Conservation (phyloP, 768 basidiomycete species). For the Pulveroboletus sp. region DNA sequence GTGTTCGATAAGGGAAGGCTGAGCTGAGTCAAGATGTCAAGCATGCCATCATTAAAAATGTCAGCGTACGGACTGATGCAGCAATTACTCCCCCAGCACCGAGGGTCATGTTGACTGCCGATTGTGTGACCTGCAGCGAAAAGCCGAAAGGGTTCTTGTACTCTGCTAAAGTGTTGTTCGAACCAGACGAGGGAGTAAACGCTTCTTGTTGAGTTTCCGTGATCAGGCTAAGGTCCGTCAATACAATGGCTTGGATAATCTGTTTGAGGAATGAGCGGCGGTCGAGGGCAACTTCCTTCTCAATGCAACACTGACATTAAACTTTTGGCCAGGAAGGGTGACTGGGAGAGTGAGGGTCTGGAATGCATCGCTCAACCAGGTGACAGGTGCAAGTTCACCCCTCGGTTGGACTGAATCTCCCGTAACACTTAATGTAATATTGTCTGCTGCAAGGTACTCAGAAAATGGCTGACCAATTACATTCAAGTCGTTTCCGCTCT, state of each 20-base stretch:
- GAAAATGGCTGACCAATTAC: constrained; percentile 62
- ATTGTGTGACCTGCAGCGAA: constrained; percentile 56
- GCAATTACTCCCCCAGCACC: constrained; percentile 43
- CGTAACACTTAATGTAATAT: constrained; percentile 53
- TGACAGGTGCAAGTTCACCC: constrained; percentile 46
- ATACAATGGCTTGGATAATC: constrained; percentile 59
- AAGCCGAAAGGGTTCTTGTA: constrained; percentile 79
- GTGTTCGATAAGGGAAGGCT: constrained; percentile 44
- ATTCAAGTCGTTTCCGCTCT: constrained; percentile 49
- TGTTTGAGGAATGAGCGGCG: constrained; percentile 18
- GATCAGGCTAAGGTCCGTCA: constrained; percentile 52
- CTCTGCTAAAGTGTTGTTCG: constrained; percentile 47
- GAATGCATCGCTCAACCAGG: constrained; percentile 69
- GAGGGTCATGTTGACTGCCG: constrained; percentile 52
- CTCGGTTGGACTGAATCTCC: constrained; percentile 59
- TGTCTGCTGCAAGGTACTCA: constrained; percentile 56
- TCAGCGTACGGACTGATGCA: constrained; percentile 41
- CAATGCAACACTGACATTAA: constrained; percentile 34
- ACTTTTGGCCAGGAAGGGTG: constrained; percentile 56
- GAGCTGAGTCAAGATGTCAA: constrained; percentile 34
- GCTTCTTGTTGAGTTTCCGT: constrained; percentile 49
- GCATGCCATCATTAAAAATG: background rate
- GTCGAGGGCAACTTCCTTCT: background rate
- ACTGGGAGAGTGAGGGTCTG: constrained; percentile 59
- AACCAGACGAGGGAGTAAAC: constrained; percentile 58